Conservation (phyloP, 2,329 filamentous ascomycete genomes). For the Penicillium sp. region DNA sequence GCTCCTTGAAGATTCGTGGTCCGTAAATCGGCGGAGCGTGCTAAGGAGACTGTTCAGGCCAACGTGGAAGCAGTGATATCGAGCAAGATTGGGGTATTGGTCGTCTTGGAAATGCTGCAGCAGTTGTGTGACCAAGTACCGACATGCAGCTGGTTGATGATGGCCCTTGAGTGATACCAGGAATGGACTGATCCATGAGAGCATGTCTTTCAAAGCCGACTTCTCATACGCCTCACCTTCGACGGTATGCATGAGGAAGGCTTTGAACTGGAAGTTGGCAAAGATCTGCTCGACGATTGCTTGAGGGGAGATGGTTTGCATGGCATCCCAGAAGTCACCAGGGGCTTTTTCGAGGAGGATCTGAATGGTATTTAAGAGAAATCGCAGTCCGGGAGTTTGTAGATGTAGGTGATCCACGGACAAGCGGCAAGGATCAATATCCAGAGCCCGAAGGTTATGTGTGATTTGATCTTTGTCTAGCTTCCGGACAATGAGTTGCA, state of each 20-base stretch:
- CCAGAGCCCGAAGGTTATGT: conserved; percentile 75
- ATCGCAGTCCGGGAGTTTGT: conserved; percentile 63
- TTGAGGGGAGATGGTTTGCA: conserved; percentile 76
- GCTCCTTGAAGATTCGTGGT: conserved; percentile 47
- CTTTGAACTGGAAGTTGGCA: conserved; percentile 67
- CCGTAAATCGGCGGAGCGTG: conserved; percentile 51
- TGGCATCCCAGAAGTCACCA: conserved; percentile 82
- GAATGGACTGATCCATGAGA: conserved; percentile 78
- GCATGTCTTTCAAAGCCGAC: conserved; percentile 62
- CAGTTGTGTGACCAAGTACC: conserved; percentile 74
- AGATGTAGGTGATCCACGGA: conserved; percentile 67
- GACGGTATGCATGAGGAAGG: conserved; percentile 53
- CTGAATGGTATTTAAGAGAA: conserved; percentile 70
- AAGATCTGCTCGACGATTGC: conserved; percentile 84
- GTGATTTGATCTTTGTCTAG: conserved; percentile 74
- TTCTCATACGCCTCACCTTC: conserved; percentile 56
- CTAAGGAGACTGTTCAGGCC: conserved; percentile 49
- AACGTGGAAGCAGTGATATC: conserved; percentile 49
- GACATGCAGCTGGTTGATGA: conserved; percentile 77
- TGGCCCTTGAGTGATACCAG: conserved; percentile 73
- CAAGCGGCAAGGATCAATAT: conserved; percentile 65
- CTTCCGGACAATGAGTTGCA: conserved; percentile 71
- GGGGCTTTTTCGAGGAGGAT: conserved; percentile 73
- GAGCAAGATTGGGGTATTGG: conserved; percentile 43
- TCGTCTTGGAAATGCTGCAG: conserved; percentile 58